Percentiles rank a stretch among this genome's conserved stretches.
phyloP scores from a whole-genome alignment of 345 rosid genomes.

The Citrus glauca region DNA sequence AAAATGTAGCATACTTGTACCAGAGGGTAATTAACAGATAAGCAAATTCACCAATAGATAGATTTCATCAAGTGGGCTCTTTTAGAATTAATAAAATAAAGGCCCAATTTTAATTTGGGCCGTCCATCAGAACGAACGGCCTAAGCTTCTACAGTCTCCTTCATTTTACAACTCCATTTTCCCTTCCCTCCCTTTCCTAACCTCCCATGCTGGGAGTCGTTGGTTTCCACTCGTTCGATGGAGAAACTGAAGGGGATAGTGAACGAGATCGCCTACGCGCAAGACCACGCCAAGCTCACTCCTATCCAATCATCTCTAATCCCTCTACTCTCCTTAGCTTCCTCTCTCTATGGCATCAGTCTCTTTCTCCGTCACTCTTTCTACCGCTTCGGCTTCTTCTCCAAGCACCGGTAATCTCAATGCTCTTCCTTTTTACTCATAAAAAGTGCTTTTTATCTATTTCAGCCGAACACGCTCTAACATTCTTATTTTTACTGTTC shows the following conservation, averaged over 20 bases:
- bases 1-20: no score
- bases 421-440: background rate
- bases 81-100: no score
- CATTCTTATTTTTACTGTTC: no score
- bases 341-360: slow-evolving; percentile 47
- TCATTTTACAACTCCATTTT: no score
- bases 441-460: no score
- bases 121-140: background rate
- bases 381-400: slow-evolving; percentile 46
- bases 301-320: slow-evolving; percentile 46
- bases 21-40: no score
- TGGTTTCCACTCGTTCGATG: slow-evolving; percentile 18
- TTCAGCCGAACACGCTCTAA: background rate
- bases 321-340: slow-evolving; percentile 51
- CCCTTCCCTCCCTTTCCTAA: background rate
- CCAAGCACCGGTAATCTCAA: slow-evolving; percentile 39
- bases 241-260: slow-evolving; percentile 51
- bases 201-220: no score
- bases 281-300: slow-evolving; percentile 36
- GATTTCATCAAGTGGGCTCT: background rate
- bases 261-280: slow-evolving; percentile 62
- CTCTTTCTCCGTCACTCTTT: slow-evolving; percentile 55
- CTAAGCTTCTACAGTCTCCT: background rate
- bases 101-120: background rate
- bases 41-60: background rate